phyloP scores from a whole-genome alignment of 495 filamentous ascomycete species.

The Lichenothelia convexa region DNA sequence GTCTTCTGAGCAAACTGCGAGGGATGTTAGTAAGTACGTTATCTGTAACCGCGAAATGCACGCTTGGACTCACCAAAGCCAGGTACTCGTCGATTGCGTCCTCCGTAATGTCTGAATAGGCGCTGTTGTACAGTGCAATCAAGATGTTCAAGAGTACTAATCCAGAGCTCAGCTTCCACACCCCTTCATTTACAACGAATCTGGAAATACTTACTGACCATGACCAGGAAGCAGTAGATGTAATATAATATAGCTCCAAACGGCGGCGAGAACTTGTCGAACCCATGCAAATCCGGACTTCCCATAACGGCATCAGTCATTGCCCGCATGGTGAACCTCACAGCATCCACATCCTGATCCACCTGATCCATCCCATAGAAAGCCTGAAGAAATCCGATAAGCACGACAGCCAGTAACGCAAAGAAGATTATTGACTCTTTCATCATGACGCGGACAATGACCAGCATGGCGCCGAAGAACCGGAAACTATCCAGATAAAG shows the following conservation, averaged over 20 bases:
- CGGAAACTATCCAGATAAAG: slow-evolving; percentile 82
- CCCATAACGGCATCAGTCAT: slow-evolving; percentile 88
- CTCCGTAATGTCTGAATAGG: slow-evolving; percentile 87
- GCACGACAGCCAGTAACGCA: slow-evolving; percentile 68
- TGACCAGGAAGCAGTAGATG: slow-evolving; percentile 90
- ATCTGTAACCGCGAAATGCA: too few relatives aligned
- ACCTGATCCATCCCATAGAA: slow-evolving; percentile 87
- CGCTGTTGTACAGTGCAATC: slow-evolving; percentile 90
- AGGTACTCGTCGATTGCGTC: slow-evolving; percentile 93
- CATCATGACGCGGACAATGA: slow-evolving; percentile 98
- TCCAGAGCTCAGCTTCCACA: not conserved
- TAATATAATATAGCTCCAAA: slow-evolving; percentile 39
- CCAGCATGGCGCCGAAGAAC: slow-evolving; percentile 96
- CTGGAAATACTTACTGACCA: slow-evolving; percentile 36
- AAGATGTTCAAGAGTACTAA: slow-evolving; percentile 74
- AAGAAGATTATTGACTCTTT: slow-evolving; percentile 97
- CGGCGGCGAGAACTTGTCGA: slow-evolving; percentile 46
- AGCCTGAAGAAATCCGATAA: slow-evolving; percentile 82
- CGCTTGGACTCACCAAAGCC: slow-evolving; percentile 44
- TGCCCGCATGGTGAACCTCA: slow-evolving; percentile 59
- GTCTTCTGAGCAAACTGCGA: slow-evolving; percentile 78
- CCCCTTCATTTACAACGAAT: not conserved
- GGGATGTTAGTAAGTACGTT: too few relatives aligned
- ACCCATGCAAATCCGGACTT: slow-evolving; percentile 75
- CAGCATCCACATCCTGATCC: slow-evolving; percentile 43